Percentiles rank a stretch among this genome's conserved stretches.
phyloP scores from a whole-genome alignment of 495 filamentous ascomycete species.

The Chaetomidium leptoderma region DNA sequence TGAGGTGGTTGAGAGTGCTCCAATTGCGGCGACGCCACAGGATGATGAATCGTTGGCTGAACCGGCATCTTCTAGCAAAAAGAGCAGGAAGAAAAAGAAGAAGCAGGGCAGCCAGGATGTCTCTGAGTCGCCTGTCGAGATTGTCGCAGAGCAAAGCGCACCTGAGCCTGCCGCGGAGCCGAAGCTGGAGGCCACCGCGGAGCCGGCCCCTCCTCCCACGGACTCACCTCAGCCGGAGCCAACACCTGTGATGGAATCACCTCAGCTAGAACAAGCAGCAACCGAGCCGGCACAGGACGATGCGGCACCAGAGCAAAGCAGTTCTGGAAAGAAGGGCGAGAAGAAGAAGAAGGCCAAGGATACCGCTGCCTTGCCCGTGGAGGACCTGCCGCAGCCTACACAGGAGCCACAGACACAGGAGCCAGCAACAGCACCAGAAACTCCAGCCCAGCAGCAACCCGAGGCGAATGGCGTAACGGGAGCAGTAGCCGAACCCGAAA shows the following conservation, averaged over 20 bases:
- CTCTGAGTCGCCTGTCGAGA: neutral
- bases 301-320: neutral
- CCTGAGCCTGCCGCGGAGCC: constrained; percentile 6
- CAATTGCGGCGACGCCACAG: constrained; percentile 11
- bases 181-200: neutral
- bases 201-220: neutral
- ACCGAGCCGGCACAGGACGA: neutral
- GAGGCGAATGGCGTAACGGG: neutral
- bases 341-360: constrained; percentile 11
- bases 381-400: neutral
- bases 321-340: constrained; percentile 26
- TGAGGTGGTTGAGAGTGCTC: neutral
- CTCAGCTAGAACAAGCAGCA: neutral
- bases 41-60: constrained; percentile 18
- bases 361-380: neutral
- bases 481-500: neutral
- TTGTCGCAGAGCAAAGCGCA: neutral
- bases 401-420: neutral
- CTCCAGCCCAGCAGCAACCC: neutral
- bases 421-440: neutral
- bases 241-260: neutral
- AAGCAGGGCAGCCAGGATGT: constrained; percentile 21
- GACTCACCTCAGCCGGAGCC: neutral
- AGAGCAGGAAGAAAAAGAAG: constrained; percentile 34
- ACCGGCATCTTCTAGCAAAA: constrained; percentile 19